phyloP scores from a whole-genome alignment of 768 basidiomycete species.

The Lepiota brunneoincarnata region DNA sequence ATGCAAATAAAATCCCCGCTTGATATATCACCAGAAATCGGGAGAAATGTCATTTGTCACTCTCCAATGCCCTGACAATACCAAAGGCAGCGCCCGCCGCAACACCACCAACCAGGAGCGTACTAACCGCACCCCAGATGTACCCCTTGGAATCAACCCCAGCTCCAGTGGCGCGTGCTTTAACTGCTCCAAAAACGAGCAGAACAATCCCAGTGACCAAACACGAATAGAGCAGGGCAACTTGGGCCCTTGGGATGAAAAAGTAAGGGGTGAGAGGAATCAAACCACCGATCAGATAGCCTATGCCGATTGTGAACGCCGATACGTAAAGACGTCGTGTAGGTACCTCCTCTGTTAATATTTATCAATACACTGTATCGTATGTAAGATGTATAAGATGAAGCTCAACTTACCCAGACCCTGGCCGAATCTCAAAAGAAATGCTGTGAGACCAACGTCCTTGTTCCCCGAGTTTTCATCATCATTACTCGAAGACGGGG shows the following conservation, averaged over 20 bases:
- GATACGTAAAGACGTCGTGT: slow-evolving; percentile 83
- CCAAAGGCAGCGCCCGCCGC: slow-evolving; percentile 74
- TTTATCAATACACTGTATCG: not conserved
- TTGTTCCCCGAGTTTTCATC: slow-evolving; percentile 59
- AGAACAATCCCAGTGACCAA: slow-evolving; percentile 83
- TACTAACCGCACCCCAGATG: slow-evolving; percentile 84
- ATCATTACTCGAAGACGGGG: slow-evolving; percentile 29
- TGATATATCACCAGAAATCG: no score
- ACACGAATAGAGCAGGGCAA: slow-evolving; percentile 70
- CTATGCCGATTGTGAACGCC: slow-evolving; percentile 93
- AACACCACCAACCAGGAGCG: slow-evolving; percentile 83
- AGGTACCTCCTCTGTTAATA: slow-evolving; percentile 80
- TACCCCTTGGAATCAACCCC: slow-evolving; percentile 66
- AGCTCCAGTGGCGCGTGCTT: slow-evolving; percentile 85
- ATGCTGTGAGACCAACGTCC: slow-evolving; percentile 86
- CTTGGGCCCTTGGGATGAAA: slow-evolving; percentile 70
- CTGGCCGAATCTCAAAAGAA: slow-evolving; percentile 93
- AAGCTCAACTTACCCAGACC: slow-evolving; percentile 61
- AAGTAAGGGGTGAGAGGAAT: slow-evolving; percentile 94
- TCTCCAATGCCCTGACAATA: slow-evolving; percentile 48
- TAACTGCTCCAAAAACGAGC: slow-evolving; percentile 88
- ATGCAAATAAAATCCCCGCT: no score
- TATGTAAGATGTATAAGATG: not conserved
- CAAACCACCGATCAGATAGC: slow-evolving; percentile 90
- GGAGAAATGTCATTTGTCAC: slow-evolving; percentile 10